Percentiles rank a stretch among this genome's conserved stretches.
Conservation (phyloP, 139 green algal genomes). For the Micractinium conductrix region DNA sequence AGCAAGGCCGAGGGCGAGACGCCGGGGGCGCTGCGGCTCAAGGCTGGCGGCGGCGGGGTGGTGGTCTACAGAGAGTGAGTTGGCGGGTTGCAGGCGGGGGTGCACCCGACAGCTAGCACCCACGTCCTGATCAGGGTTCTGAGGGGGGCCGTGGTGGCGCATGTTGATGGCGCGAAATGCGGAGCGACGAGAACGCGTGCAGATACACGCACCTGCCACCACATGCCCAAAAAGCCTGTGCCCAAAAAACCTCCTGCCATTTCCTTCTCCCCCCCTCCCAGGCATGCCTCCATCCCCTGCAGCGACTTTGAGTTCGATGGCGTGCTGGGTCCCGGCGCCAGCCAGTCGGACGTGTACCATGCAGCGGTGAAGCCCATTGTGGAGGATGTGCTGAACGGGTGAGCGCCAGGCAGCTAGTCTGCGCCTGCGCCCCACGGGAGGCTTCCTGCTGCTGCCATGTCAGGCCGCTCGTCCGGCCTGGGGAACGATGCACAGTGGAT, state of each 20-base stretch:
- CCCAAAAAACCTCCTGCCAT: background rate
- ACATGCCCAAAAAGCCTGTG: background rate
- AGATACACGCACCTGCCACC: background rate
- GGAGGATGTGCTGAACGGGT: constrained; percentile 76
- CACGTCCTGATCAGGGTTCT: background rate
- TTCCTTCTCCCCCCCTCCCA: background rate
- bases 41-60: constrained; percentile 26
- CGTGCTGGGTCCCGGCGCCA: constrained; percentile 59
- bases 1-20: constrained; percentile 43
- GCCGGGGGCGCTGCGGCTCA: constrained; percentile 31
- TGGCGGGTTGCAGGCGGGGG: background rate
- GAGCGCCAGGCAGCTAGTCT: too few species aligned
- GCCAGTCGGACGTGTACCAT: constrained; percentile 79
- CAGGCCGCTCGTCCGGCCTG: too few species aligned
- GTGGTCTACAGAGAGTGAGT: constrained; percentile 46
- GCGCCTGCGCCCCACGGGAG: too few species aligned
- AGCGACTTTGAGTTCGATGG: constrained; percentile 60
- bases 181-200: background rate
- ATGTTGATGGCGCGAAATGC: background rate
- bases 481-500: too few species aligned
- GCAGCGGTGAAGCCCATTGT: constrained; percentile 66
- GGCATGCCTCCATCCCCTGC: constrained; percentile 21
- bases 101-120: too few species aligned
- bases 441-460: too few species aligned
- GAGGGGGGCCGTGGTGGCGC: too few species aligned